Conservation (phyloP, 169 alveolate genomes). For the Perkinsus marinus region DNA sequence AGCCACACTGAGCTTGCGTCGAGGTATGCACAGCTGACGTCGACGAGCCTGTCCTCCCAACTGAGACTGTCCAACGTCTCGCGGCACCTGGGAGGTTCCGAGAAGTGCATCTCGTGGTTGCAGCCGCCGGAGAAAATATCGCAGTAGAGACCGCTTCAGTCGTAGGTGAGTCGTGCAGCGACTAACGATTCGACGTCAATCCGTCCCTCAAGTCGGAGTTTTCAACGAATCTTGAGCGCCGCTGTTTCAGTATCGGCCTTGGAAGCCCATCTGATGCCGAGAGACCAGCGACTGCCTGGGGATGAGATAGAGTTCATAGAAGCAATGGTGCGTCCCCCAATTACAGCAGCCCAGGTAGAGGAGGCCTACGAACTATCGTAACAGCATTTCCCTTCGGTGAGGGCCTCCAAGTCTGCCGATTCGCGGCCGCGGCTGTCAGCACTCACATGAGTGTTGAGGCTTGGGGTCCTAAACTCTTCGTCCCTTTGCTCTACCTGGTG, state of each 20-base stretch:
- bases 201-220: too few relatives aligned
- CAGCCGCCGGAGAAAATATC: not conserved
- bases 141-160: not conserved
- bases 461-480: not conserved
- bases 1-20: not conserved
- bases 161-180: not conserved
- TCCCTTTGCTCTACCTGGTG: not conserved
- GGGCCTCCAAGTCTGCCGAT: not conserved
- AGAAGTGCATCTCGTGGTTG: not conserved
- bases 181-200: too few relatives aligned
- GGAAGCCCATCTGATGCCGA: not conserved
- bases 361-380: not conserved
- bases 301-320: not conserved
- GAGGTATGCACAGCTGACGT: not conserved
- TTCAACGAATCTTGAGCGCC: not conserved
- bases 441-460: not conserved
- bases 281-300: not conserved
- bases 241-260: not conserved
- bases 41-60: not conserved
- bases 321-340: not conserved
- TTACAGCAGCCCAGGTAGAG: not conserved
- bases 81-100: not conserved
- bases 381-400: not conserved
- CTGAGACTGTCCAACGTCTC: not conserved
- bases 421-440: not conserved